Base-by-base conservation (phyloP, 139 green algal species). In the Picochlorum sp. region DNA sequence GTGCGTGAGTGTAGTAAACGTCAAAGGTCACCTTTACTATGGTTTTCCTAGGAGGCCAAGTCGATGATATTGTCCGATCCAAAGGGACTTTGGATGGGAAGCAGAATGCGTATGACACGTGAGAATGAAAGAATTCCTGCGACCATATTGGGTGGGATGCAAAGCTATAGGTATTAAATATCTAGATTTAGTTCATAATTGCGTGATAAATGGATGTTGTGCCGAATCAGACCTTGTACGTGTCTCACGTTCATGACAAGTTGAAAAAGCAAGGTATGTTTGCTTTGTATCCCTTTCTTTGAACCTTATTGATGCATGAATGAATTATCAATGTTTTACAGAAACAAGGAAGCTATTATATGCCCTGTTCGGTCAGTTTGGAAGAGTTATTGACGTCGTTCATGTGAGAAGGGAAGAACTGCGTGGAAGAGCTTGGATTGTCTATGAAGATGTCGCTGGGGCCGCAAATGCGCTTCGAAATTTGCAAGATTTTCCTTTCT, bases 401-500 rank as follows among this genome's bases (percentile, higher is more conserved):
- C 37, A 26, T 13, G 67, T 73, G 66, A 68, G 55, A 9, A 66
- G 47, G 3, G 47, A 60, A 37, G 24, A 38, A n/a, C 61, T 94
- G 6, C 71, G 93, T 1, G 94, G 94, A 0, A 92, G 98, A 66
- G 92, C 93, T 0, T 99, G 93, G 92, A 71, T 99, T 0, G 90
- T 96, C 5, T 98, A 98, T 71, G 82, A 77, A 7, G 88, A 97
- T 54, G 81, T 94, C 3, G 74, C 79, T 1, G 68, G 78, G 7
- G 88, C 94, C 0, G 95, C 88, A 6, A 92, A 90, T 47, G 94
- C 94, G 1, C 65, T 97, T 31, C 78, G 86, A 28, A 77, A 84
- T 20, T 95, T 99, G 89, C 90, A 99, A 65, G 90, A 82, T n/a
- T 99, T 99, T 70, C 92, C 90, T 0, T 99, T 99, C 75, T 98